Percentiles rank a stretch among this genome's conserved stretches.
Conservation (phyloP, 202 grass and related monocot genomes). For the Setaria viridis region DNA sequence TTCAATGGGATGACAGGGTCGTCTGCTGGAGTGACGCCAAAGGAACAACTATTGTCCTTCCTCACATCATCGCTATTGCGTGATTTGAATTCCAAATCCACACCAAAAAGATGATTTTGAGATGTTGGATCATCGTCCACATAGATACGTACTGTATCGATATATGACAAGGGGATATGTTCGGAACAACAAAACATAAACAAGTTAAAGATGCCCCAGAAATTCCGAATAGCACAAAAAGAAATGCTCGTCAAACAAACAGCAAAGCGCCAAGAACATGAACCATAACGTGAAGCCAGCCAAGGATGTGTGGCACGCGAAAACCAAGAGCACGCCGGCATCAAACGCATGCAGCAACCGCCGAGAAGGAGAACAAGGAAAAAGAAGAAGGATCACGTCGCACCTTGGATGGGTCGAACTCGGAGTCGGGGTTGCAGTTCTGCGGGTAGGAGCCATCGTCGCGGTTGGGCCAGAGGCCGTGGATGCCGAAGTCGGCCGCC, state of each 20-base stretch:
- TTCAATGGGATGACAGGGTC: background rate
- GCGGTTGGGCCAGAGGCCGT: constrained; percentile 94
- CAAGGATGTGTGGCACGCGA: background rate
- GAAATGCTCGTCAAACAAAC: background rate
- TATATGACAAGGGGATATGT: no score
- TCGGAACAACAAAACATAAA: no score
- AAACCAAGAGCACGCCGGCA: background rate
- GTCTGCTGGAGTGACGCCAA: background rate
- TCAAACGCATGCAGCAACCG: background rate
- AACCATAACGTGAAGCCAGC: background rate
- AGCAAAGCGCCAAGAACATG: background rate
- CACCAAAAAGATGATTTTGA: background rate
- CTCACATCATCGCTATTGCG: background rate
- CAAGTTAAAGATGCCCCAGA: background rate
- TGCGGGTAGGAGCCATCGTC: constrained; percentile 84
- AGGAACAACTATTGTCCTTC: background rate
- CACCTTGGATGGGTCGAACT: constrained; percentile 75
- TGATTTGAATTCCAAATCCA: background rate
- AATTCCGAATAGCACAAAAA: background rate
- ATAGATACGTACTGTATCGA: background rate
- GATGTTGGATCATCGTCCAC: background rate
- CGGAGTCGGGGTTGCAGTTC: constrained; percentile 59
- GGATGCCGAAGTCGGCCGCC: constrained; percentile 87
- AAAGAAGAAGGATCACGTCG: background rate
- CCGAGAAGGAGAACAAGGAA: no score